Evolutionary conservation across 2,329 filamentous ascomycete species (phyloP).

Genomic region (Aspergillus uvarum): DNA sequence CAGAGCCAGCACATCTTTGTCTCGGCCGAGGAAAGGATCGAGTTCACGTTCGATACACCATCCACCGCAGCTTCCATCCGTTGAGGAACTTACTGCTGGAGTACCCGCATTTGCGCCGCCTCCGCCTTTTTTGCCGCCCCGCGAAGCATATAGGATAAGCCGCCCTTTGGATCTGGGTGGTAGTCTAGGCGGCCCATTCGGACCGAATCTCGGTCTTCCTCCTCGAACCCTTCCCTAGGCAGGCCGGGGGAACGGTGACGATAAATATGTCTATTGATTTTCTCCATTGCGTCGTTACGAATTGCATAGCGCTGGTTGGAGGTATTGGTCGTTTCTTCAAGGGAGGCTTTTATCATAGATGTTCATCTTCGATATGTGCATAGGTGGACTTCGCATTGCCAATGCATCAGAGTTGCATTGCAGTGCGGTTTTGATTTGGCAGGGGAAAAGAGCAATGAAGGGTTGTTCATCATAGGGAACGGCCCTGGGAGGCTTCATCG

Average conservation of each 20-base stretch:
- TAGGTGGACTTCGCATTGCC: constrained; percentile 11
- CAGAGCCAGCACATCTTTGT: constrained; percentile 39
- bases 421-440: not conserved
- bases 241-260: constrained; percentile 8
- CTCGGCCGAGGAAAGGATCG: constrained; percentile 42
- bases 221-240: constrained; percentile 38
- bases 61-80: constrained; percentile 42
- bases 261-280: constrained; percentile 24
- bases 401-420: not conserved
- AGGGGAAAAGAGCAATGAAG: not conserved
- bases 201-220: constrained; percentile 33
- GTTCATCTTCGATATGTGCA: constrained; percentile 20
- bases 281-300: constrained; percentile 31
- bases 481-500: not conserved
- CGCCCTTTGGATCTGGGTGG: constrained; percentile 33
- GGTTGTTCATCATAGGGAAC: not conserved
- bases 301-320: constrained; percentile 42
- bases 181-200: constrained; percentile 32
- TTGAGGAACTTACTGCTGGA: constrained; percentile 49
- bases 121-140: constrained; percentile 34
- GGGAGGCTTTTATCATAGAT: constrained; percentile 32
- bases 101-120: constrained; percentile 46
- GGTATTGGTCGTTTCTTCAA: constrained; percentile 37
- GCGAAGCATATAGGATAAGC: constrained; percentile 38
- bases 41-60: constrained; percentile 36